Percentiles rank a stretch among this genome's conserved stretches.
phyloP scores from a whole-genome alignment of 768 basidiomycete species.

The Trametes meyenii region DNA sequence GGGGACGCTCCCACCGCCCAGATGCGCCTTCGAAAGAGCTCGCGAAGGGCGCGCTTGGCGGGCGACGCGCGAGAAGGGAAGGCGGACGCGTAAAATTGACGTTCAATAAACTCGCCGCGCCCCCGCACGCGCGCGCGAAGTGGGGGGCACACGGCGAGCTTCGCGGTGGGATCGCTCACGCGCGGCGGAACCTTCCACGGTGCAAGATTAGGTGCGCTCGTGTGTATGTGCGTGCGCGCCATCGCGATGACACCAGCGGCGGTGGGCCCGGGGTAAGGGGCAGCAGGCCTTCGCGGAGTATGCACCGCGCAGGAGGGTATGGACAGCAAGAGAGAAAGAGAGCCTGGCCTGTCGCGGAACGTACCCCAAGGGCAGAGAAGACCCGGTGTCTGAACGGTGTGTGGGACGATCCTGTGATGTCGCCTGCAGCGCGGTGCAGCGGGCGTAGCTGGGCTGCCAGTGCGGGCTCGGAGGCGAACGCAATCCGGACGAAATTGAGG shows the following conservation, averaged over 20 bases:
- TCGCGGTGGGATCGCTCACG: conserved; percentile 9
- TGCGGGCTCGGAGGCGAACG: background rate
- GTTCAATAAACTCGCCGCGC: conserved; percentile 12
- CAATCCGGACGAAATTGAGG: background rate
- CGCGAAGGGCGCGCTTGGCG: conserved; percentile 7
- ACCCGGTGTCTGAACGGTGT: conserved; percentile 19
- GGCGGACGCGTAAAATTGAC: conserved; percentile 12
- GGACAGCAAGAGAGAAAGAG: conserved; percentile 4
- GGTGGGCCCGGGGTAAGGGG: background rate
- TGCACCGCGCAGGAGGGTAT: background rate
- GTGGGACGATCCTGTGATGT: conserved; percentile 16
- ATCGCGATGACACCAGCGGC: background rate
- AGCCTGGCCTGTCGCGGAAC: conserved; percentile 14
- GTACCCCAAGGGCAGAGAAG: conserved; percentile 20
- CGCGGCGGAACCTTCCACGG: background rate
- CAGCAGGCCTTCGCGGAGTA: conserved; percentile 9
- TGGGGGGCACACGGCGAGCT: background rate
- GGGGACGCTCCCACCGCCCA: background rate
- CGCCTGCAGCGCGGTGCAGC: background rate
- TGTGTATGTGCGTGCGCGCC: background rate
- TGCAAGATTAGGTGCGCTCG: conserved; percentile 4
- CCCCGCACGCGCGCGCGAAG: background rate
- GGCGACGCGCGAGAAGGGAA: conserved; percentile 18
- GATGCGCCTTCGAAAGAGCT: background rate
- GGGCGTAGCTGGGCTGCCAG: conserved; percentile 3